These are phyloP conservation scores for Pseudozyma flocculosa DNA, from an alignment of 1,284 basidiomycete genomes.

Conservation along the genomic window DNA sequence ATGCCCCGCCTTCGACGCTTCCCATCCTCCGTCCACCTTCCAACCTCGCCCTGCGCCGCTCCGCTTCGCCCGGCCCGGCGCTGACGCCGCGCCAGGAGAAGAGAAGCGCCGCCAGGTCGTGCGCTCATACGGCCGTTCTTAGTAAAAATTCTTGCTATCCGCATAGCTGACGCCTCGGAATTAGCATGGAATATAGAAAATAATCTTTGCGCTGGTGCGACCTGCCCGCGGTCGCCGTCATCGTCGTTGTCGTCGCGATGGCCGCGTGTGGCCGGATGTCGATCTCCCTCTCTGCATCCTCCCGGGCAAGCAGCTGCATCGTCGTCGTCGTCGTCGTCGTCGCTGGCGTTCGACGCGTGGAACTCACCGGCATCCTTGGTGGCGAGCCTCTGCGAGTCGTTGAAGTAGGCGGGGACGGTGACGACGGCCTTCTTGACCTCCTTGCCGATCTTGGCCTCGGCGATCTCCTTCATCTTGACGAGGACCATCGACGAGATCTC, in stretches of 20 bases:
- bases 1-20: too few species aligned
- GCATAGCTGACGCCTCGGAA: conserved; percentile 46
- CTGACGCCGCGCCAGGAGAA: too few species aligned
- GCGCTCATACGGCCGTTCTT: conserved; percentile 52
- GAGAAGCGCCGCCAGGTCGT: too few species aligned
- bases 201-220: conserved; percentile 48
- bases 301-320: too few species aligned
- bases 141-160: conserved; percentile 41
- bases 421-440: conserved; percentile 69
- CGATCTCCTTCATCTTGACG: conserved; percentile 91
- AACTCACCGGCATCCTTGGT: conserved; percentile 63
- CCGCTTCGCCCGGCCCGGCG: too few species aligned
- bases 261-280: too few species aligned
- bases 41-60: too few species aligned
- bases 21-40: too few species aligned
- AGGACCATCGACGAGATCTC: conserved; percentile 97
- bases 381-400: conserved; percentile 69
- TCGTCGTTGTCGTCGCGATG: not conserved
- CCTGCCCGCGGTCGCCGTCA: too few species aligned
- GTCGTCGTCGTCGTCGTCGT: not conserved
- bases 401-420: conserved; percentile 72
- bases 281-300: too few species aligned
- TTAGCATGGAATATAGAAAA: conserved; percentile 57
- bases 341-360: not conserved
- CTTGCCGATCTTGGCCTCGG: conserved; percentile 68